These are phyloP conservation scores for Furcasterigmium sp. DNA, from an alignment of 2,329 filamentous ascomycete genomes.

Conservation along the genomic window DNA sequence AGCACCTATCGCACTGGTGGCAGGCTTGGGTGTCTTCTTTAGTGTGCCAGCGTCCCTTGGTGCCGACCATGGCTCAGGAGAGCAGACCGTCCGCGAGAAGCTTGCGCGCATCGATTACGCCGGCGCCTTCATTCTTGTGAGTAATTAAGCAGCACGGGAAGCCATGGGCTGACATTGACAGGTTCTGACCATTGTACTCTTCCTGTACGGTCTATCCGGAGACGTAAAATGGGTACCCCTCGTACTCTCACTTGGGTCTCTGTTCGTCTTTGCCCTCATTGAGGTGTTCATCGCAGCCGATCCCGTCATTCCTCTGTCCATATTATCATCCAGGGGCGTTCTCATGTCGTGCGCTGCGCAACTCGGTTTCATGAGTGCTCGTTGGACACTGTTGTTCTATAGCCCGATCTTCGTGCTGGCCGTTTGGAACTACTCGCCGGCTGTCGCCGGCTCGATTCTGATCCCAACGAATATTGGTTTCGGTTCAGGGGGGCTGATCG, in stretches of 20 bases:
- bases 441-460: slow-evolving; percentile 67
- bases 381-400: slow-evolving; percentile 79
- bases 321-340: slow-evolving; percentile 65
- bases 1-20: slow-evolving; percentile 55
- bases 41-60: slow-evolving; percentile 49
- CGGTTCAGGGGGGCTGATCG: slow-evolving; percentile 65
- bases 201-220: slow-evolving; percentile 66
- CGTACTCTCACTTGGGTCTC: slow-evolving; percentile 45
- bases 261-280: slow-evolving; percentile 52
- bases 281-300: slow-evolving; percentile 61
- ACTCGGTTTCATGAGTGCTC: slow-evolving; percentile 72
- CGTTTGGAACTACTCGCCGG: slow-evolving; percentile 64
- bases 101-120: slow-evolving; percentile 68
- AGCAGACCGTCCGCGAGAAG: slow-evolving; percentile 41
- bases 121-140: slow-evolving; percentile 62
- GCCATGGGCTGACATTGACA: slow-evolving; percentile 20
- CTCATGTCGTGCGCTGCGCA: slow-evolving; percentile 67
- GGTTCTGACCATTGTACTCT: slow-evolving; percentile 61
- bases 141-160: slow-evolving; percentile 11
- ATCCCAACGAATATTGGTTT: slow-evolving; percentile 81
- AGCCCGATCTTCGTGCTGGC: slow-evolving; percentile 75
- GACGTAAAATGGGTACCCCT: slow-evolving; percentile 57
- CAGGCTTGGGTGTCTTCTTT: slow-evolving; percentile 57
- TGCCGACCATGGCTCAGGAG: slow-evolving; percentile 27
- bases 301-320: slow-evolving; percentile 68